Evolutionary conservation across 2,329 filamentous ascomycete genomes (phyloP).

Genomic region (Thielaviopsis euricoi): DNA sequence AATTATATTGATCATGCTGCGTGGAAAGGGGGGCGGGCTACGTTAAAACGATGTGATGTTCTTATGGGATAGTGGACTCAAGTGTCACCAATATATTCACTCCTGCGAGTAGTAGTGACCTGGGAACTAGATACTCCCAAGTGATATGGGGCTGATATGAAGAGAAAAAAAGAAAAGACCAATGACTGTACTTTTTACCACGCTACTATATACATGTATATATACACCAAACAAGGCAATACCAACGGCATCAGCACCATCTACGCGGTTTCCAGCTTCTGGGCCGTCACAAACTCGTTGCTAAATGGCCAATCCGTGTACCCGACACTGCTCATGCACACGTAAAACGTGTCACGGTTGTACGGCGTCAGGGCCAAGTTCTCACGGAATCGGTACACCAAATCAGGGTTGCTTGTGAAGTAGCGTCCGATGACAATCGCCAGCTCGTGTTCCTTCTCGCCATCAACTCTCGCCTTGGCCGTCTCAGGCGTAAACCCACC

Average conservation of each 20-base stretch:
- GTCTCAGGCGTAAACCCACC: conserved; percentile 18
- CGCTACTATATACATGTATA: neutral
- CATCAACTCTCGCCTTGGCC: conserved; percentile 15
- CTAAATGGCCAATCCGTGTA: conserved; percentile 6
- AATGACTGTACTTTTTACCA: neutral
- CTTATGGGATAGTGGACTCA: no score
- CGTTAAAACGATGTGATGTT: no score
- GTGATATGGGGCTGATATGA: neutral
- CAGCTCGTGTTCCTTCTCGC: conserved; percentile 16
- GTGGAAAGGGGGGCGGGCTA: no score
- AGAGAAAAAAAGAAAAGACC: neutral
- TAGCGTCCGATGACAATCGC: conserved; percentile 19
- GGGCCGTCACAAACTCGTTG: neutral
- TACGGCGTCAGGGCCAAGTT: conserved; percentile 17
- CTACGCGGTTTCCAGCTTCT: neutral
- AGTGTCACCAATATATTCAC: neutral
- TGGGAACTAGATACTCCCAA: neutral
- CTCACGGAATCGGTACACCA: conserved; percentile 18
- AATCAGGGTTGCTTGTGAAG: conserved; percentile 21
- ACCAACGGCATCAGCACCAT: no score
- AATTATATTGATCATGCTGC: no score
- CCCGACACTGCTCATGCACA: conserved; percentile 12
- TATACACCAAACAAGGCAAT: neutral
- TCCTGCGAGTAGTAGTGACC: neutral
- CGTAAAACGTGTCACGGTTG: conserved; percentile 18